phyloP scores from a whole-genome alignment of 2,329 filamentous ascomycete species.

The Aspergillus pseudotamarii region DNA sequence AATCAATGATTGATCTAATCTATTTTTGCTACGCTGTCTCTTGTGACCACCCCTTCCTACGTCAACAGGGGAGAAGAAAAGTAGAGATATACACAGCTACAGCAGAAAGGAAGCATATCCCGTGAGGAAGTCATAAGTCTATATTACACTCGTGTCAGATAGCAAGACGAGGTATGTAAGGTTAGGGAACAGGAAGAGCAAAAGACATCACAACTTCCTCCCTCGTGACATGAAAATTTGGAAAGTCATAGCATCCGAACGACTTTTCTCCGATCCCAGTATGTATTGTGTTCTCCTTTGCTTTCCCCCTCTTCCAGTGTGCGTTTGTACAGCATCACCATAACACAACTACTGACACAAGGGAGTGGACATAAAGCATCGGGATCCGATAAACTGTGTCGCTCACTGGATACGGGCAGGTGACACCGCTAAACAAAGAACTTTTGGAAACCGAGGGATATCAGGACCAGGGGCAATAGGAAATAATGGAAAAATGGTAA shows the following conservation, averaged over 20 bases:
- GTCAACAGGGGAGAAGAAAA: not conserved
- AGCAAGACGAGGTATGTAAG: constrained; percentile 23
- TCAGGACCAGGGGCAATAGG: constrained; percentile 38
- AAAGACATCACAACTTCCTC: constrained; percentile 29
- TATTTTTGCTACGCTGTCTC: not conserved
- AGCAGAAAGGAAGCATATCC: constrained; percentile 7
- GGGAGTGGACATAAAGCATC: constrained; percentile 4
- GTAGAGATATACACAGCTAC: not conserved
- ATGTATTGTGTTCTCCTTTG: constrained; percentile 1
- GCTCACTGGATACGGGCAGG: constrained; percentile 36
- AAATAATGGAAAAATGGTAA: constrained; percentile 20
- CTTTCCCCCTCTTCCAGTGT: constrained; percentile 1
- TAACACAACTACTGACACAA: constrained; percentile 7
- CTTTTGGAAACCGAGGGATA: constrained; percentile 47
- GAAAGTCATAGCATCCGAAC: constrained; percentile 26
- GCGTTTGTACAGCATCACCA: constrained; percentile 6
- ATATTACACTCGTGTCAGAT: constrained; percentile 32
- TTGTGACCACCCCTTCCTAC: not conserved
- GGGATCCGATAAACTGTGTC: constrained; percentile 27
- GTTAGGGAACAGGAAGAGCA: constrained; percentile 22
- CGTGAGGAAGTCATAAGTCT: constrained; percentile 34
- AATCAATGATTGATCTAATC: not conserved
- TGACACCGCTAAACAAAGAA: constrained; percentile 40
- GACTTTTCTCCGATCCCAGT: constrained; percentile 27
- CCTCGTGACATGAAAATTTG: constrained; percentile 22